Base-by-base conservation (phyloP, 805 yeast genomes). In the Hyphopichia homilentoma region DNA sequence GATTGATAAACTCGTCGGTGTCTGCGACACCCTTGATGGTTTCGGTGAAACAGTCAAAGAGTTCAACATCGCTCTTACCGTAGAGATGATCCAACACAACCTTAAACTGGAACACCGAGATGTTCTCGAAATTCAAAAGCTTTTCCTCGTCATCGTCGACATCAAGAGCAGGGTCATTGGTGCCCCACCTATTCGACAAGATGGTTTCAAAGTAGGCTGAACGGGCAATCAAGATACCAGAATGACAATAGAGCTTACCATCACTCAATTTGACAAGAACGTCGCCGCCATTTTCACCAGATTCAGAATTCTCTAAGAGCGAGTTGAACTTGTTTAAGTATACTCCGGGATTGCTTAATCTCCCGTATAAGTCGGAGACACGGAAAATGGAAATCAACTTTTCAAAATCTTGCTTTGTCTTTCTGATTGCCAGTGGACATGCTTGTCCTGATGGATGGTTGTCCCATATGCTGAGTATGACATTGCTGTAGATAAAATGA, bases 131-230 rank as follows among this genome's bases (percentile, higher is more conserved):
- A 22, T 68, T 60, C 11, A 79, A 32, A 0, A 38, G 34, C 14
- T 45, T 52, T n/a, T 50, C 32, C 2, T 36, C 44, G 7, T 16
- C 16, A 4, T 40, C 36, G 14, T 16, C 30, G 7, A 38, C 34
- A 7, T 42, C 49, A n/a, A n/a, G n/a, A n/a, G n/a, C n/a, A n/a
- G n/a, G n/a, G n/a, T n/a, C n/a, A n/a, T n/a, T n/a, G n/a, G n/a
- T n/a, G n/a, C n/a, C n/a, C 94, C 93, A 85, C 29, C 77, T 50
- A 1, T 55, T 48, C 0, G 81, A 70, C 21, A 83, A 64, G 2
- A 77, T 41, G 0, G 80, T 67, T 34, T 75, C 79, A 50, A 88
- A 85, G 47, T 69, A 84, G 0, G 75, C 77, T 29, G 80, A 74
- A 37, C 94, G 58, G 0, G 73, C 53, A 4, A 59, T 48, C n/a